phyloP scores from a whole-genome alignment of 805 yeast genomes.

The Yarrowia sp. region DNA sequence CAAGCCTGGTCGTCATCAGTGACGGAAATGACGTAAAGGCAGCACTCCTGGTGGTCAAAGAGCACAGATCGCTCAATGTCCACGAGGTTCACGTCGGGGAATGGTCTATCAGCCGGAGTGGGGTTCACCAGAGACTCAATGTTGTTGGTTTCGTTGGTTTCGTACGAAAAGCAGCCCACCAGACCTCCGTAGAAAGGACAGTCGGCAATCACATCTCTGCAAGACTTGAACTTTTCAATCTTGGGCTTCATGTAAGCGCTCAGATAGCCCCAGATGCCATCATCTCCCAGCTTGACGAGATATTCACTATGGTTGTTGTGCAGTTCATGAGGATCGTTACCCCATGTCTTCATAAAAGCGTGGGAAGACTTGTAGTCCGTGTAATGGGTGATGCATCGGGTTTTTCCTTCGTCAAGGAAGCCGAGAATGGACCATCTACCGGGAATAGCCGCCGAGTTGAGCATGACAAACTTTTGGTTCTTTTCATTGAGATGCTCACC shows the following conservation, averaged over 20 bases:
- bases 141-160: constrained; percentile 52
- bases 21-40: constrained; percentile 62
- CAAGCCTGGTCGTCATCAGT: constrained; percentile 50
- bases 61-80: constrained; percentile 71
- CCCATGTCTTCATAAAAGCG: constrained; percentile 42
- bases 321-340: constrained; percentile 22
- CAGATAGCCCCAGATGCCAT: constrained; percentile 59
- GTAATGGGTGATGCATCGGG: constrained; percentile 43
- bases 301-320: constrained; percentile 31
- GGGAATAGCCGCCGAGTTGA: constrained; percentile 82
- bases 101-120: constrained; percentile 47
- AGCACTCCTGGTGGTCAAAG: constrained; percentile 57
- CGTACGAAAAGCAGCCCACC: constrained; percentile 86
- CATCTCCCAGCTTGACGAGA: constrained; percentile 15
- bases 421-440: constrained; percentile 92
- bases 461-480: constrained; percentile 60
- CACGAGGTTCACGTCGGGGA: constrained; percentile 74
- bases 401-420: constrained; percentile 48
- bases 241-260: constrained; percentile 57
- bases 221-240: constrained; percentile 44
- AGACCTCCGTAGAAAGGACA: constrained; percentile 80
- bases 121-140: constrained; percentile 52
- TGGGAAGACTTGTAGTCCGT: constrained; percentile 39
- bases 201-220: constrained; percentile 45
- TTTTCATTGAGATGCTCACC: constrained; percentile 7